Evolutionary conservation across 2,329 filamentous ascomycete species (phyloP).

Genomic region (Curvularia sp.): DNA sequence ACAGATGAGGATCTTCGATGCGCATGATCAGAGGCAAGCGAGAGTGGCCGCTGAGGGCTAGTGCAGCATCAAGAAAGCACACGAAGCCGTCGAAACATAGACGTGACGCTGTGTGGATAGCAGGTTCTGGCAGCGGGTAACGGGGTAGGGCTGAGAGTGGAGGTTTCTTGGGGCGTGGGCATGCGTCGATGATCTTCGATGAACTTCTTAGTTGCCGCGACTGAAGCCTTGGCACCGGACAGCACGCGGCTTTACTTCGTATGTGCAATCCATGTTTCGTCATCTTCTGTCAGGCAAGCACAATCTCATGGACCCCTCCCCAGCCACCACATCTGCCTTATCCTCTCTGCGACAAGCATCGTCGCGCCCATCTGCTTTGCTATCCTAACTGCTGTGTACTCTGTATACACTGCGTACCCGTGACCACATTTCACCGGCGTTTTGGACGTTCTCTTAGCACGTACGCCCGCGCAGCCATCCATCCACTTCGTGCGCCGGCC

Average conservation of each 20-base stretch:
- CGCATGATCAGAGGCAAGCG: not conserved
- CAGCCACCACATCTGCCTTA: slow-evolving; percentile 26
- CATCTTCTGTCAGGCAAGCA: slow-evolving; percentile 24
- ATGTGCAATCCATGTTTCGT: slow-evolving; percentile 18
- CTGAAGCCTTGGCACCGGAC: slow-evolving; percentile 19
- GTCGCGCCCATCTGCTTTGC: slow-evolving; percentile 18
- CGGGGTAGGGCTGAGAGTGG: slow-evolving; percentile 26
- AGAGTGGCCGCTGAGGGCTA: not conserved
- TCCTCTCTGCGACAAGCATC: slow-evolving; percentile 22
- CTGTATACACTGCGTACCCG: slow-evolving; percentile 18
- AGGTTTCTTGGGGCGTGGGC: slow-evolving; percentile 7
- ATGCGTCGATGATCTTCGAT: slow-evolving; percentile 37
- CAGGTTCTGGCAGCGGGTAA: not conserved
- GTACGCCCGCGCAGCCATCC: slow-evolving; percentile 19
- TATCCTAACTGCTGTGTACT: slow-evolving; percentile 18
- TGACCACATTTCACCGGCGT: slow-evolving; percentile 9
- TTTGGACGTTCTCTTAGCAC: slow-evolving; percentile 9
- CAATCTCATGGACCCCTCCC: slow-evolving; percentile 21
- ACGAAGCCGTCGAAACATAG: not conserved
- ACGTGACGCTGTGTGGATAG: not conserved
- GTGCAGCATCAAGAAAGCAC: not conserved
- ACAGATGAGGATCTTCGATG: slow-evolving; percentile 1
- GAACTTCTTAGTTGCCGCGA: slow-evolving; percentile 24
- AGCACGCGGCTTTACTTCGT: slow-evolving; percentile 9
- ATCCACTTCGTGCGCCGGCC: slow-evolving; percentile 8